Evolutionary conservation across 257 asterid genomes (phyloP), one percentile per base, ranked within the genome.

Genomic region (Haberlea rhodopensis): DNA sequence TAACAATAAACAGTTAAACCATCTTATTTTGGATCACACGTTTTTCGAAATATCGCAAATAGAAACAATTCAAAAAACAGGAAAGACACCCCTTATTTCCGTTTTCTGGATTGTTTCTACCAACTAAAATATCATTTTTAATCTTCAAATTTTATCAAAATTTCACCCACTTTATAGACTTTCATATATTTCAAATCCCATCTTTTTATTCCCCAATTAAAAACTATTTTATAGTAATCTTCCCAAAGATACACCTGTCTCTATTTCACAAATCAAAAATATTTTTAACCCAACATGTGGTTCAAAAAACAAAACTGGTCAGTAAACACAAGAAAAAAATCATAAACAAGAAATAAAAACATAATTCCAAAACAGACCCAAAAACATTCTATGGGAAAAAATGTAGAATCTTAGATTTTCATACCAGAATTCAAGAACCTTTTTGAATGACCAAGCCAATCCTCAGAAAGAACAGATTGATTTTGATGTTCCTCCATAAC

Each of bases 381-480:
- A n/a, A n/a, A n/a, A n/a, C n/a, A n/a, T n/a, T n/a, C n/a, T n/a
- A n/a, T 26, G 51, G 18, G 20, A 0, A 68, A 56, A 48, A 53
- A 48, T 28, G 34, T 26, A 49, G 22, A 5, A 56, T n/a, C 11
- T 10, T n/a, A 25, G 34, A 20, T 49, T 67, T 59, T 62, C 64
- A 29, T 70, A 80, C 94, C 89, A 75, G 70, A 75, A 62, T 51
- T 60, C 31, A 54, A 63, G 69, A 67, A 75, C 73, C 75, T 70
- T 65, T 60, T 69, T 9, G 91, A 78, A 62, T 83, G 84, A 56
- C 84, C 80, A 62, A 48, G 74, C 97, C 96, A 92, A 74, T 81
- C 82, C 78, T 87, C 97, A 77, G 84, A 72, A 71, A 81, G 86
- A 84, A 85, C 57, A 9, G 87, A 84, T 8, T 62, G 81, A 59